Evolutionary conservation across 2,329 filamentous ascomycete genomes (phyloP), one percentile per base, ranked within the genome.

Genomic region (Diaporthe aspalathi): DNA sequence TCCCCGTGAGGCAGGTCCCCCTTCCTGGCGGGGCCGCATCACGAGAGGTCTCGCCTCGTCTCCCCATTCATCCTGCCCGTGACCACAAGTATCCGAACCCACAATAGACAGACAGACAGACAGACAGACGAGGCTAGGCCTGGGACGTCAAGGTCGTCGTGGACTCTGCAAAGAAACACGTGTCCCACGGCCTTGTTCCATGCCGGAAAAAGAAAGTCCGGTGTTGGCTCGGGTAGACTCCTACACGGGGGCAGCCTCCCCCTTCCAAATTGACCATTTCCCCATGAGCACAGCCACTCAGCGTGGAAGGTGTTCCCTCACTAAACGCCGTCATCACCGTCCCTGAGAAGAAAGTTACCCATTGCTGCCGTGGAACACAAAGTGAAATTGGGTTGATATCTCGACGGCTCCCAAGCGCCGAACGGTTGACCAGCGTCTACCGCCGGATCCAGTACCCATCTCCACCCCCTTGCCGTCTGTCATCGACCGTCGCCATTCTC

Each of bases 1-100:
- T 63, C 60, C 43, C 43, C 60, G 45, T 35, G 20, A 49, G 60
- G 43, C 60, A 49, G n/a, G 60, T n/a, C 24, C 29, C 43, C 40
- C 43, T 35, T 35, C 60, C 60, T 63, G 49, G 60, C 27, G 60
- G 49, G 27, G 60, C 29, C 45, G 22, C 43, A 49, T 22, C 60
- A 49, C 14, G 16, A 49, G 24, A 49, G n/a, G 27, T 47, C 43
- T 49, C 60, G 32, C 5, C 9, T 9, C 9, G 35, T 38, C 35
- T 12, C 5, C 12, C 35, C 60, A 50, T 47, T 38, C 45, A 38
- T 24, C 43, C 43, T 63, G 27, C 43, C 43, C 43, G 11, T 22
- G 40, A 63, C 60, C 43, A 63, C 20, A 47, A 49, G 29, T 35
- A 29, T 22, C 27, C 38, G 29, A 49, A 35, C 43, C 60, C 60